Base-by-base conservation (phyloP, 2,329 filamentous ascomycete species). In the Colletotrichum sp. region DNA sequence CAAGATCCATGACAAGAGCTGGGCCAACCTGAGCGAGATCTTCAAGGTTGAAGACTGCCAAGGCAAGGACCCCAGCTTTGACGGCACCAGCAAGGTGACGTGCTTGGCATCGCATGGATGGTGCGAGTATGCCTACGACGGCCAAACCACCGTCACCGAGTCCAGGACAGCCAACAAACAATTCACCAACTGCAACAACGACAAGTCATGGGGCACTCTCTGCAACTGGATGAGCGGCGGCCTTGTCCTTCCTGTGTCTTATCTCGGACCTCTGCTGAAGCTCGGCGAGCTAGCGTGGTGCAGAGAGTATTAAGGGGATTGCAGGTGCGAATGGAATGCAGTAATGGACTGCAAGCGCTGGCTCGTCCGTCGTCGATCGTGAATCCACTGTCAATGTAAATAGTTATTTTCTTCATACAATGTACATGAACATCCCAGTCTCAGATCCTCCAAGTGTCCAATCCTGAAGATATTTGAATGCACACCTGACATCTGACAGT, bases 41-140 rank as follows among this genome's bases (percentile, higher is more conserved):
- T 81, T 80, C 72, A 77, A 79, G 59, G 73, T 81, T 8, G 79
- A 80, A 63, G 73, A 80, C 64, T 81, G 80, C 65, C 44, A 72
- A 9, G 79, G 79, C 44, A 77, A 77, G 15, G 72, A 77, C 12
- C 78, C 79, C 4, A 72, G 70, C 8, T 81, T 81, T 67, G 79
- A 80, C 32, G 30, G 76, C 5, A 63, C 76, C 3, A 78, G 71
- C 24, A 70, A 80, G 30, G 76, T 80, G 57, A 77, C 72, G n/a
- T 81, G 79, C 65, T 69, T 81, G 57, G 76, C 78, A 6, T 78
- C 67, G 18, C 79, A 80, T 70, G 75, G 77, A n/a, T 80, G 63
- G 16, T 81, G 80, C 57, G 79, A 81, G 66, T 80, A 79, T 76
- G 78, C 79, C 69, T 80, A 73, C 6, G 9, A 39, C 7, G n/a